Evolutionary conservation across 108 stramenopile genomes (phyloP), one percentile per base, ranked within the genome.

Genomic region (Mediolabrus comicus): DNA sequence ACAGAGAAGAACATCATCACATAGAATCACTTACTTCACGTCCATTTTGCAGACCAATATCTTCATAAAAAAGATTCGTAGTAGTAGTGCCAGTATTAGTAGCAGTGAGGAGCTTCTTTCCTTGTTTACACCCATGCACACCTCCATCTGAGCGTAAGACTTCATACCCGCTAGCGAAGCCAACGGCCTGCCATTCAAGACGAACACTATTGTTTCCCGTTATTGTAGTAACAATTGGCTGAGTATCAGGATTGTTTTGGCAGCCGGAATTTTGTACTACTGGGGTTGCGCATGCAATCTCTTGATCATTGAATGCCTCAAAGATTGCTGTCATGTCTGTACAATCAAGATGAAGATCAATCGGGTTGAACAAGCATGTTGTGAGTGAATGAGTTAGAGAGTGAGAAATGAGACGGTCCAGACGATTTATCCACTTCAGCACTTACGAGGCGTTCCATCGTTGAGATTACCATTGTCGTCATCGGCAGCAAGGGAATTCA

Each of bases 401-500:
- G n/a, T n/a, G n/a, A n/a, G n/a, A n/a, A n/a, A n/a, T n/a, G n/a
- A n/a, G n/a, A n/a, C n/a, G n/a, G n/a, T n/a, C n/a, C n/a, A n/a
- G 12, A 60, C 70, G 57, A 71, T 71, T 29, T 71, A 49, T 14
- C 54, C 53, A 38, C 53, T 52, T 38, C 62, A 54, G 34, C 61
- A 71, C 70, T 62, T 71, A 17, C 62, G 70, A 5, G 70, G 70
- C 55, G 70, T 71, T 25, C 70, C 70, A 36, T 71, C 51, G 34
- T 26, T 54, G 4, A 71, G 8, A 43, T 71, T 29, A 3, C 70
- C 70, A 25, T 71, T 46, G 29, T 71, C 70, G 22, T 71, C 70
- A 53, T 71, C 70, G 12, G 70, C 70, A 28, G 52, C 41, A 9
- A 71, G 35, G 26, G 35, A 71, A 3, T 59, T 36, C 5, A 36